A percentile compares a stretch with the other conserved stretches of the same genome.
phyloP scores from a whole-genome alignment of 352 stramenopile species.

The Pythium aquatile region DNA sequence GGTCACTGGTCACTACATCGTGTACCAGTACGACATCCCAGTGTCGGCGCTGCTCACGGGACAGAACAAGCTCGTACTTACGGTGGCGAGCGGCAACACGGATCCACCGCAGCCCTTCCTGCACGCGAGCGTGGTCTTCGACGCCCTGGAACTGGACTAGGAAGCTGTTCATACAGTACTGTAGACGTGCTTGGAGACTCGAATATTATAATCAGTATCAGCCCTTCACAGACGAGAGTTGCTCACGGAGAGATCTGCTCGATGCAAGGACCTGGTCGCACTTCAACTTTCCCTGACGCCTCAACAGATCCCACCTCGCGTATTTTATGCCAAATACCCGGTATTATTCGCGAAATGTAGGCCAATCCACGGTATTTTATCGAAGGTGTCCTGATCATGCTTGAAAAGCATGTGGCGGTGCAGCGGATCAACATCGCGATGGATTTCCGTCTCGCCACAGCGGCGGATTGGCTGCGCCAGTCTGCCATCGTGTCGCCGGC shows the following conservation, averaged over 20 bases:
- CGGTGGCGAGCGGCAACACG: conserved; percentile 39
- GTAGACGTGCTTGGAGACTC: no score
- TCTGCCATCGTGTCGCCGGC: no score
- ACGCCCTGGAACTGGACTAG: conserved; percentile 47
- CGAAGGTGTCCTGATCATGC: no score
- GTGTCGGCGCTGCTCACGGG: conserved; percentile 34
- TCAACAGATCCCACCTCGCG: conserved; percentile 1
- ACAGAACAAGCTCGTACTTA: conserved; percentile 39
- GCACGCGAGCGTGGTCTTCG: conserved; percentile 43
- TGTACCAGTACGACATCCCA: conserved; percentile 51
- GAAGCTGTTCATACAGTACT: neutral
- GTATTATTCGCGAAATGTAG: no score
- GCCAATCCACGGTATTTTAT: no score
- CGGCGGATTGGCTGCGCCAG: no score
- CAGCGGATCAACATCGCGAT: no score
- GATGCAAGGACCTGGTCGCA: neutral
- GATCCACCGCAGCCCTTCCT: conserved; percentile 44
- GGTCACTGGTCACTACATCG: conserved; percentile 45
- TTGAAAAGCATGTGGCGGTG: no score
- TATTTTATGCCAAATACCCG: no score
- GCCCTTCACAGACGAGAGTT: no score
- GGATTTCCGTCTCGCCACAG: no score
- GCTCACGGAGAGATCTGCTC: neutral
- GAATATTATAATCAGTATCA: no score
- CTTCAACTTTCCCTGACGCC: neutral